A percentile compares a stretch with the other conserved stretches of the same genome.
phyloP scores from a whole-genome alignment of 495 filamentous ascomycete genomes.

The Pyrenula massariospora region DNA sequence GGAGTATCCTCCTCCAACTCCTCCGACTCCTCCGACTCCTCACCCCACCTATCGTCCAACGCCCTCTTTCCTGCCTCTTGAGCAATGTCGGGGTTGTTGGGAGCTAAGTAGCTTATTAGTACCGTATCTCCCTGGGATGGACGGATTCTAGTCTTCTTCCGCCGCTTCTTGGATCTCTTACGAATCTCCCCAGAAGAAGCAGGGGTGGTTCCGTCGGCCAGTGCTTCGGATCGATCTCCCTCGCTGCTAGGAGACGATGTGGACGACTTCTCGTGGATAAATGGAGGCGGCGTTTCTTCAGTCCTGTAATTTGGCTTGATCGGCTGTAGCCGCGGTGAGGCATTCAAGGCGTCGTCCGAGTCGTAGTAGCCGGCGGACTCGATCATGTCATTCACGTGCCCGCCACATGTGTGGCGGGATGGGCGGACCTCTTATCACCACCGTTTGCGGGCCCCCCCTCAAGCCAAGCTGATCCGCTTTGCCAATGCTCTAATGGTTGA shows the following conservation, averaged over 20 bases:
- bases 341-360: constrained; percentile 28
- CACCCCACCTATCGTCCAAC: constrained; percentile 4
- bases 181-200: constrained; percentile 14
- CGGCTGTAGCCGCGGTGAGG: constrained; percentile 14
- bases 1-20: constrained; percentile 7
- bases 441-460: background rate
- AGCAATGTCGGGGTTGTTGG: constrained; percentile 33
- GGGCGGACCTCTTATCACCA: background rate
- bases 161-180: constrained; percentile 25
- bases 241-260: constrained; percentile 18
- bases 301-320: constrained; percentile 14
- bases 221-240: constrained; percentile 4
- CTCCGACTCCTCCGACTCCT: constrained; percentile 1
- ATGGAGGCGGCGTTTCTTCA: constrained; percentile 13
- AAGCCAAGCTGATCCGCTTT: too few species aligned
- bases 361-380: constrained; percentile 24
- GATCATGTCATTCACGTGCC: background rate
- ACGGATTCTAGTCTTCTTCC: constrained; percentile 18
- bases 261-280: constrained; percentile 8
- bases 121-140: constrained; percentile 30
- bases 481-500: background rate
- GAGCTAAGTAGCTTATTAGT: constrained; percentile 34
- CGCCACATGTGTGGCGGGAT: background rate
- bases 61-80: constrained; percentile 13
- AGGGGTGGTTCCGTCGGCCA: constrained; percentile 6